Percentiles rank a stretch among this genome's conserved stretches.
These are phyloP conservation scores for Nemania diffusa DNA, from an alignment of 2,329 filamentous ascomycete species.

Conservation along the genomic window DNA sequence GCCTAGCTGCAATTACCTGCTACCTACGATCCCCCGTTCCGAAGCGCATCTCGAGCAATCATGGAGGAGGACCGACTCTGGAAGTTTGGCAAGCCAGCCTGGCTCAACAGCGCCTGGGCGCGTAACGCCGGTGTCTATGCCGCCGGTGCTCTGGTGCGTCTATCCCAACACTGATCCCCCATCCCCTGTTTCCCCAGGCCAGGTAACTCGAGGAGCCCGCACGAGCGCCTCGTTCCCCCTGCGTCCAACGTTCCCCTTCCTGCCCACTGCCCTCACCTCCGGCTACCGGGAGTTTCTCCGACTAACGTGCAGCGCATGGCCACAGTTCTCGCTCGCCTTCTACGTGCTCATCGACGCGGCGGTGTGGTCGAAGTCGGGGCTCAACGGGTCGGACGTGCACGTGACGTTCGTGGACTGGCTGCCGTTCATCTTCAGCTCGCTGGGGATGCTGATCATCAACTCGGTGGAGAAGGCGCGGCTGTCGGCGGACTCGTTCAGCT, in stretches of 20 bases:
- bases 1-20: background rate
- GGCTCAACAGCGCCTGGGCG: slow-evolving; percentile 72
- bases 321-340: slow-evolving; percentile 74
- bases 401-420: slow-evolving; percentile 77
- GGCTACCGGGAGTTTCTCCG: background rate
- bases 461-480: slow-evolving; percentile 74
- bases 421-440: slow-evolving; percentile 72
- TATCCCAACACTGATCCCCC: background rate
- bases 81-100: slow-evolving; percentile 74
- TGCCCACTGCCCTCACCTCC: background rate
- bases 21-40: background rate
- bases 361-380: slow-evolving; percentile 71
- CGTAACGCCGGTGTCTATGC: slow-evolving; percentile 72
- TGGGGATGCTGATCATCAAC: slow-evolving; percentile 79
- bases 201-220: no score
- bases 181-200: no score
- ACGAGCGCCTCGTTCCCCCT: background rate
- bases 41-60: slow-evolving; percentile 34
- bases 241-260: background rate
- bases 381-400: slow-evolving; percentile 70
- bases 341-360: slow-evolving; percentile 75
- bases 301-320: background rate
- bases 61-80: slow-evolving; percentile 75
- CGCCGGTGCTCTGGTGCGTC: slow-evolving; percentile 70
- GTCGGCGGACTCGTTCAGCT: slow-evolving; percentile 70